Conservation (phyloP, 2,329 filamentous ascomycete species). For the Xylariaceae sp. region DNA sequence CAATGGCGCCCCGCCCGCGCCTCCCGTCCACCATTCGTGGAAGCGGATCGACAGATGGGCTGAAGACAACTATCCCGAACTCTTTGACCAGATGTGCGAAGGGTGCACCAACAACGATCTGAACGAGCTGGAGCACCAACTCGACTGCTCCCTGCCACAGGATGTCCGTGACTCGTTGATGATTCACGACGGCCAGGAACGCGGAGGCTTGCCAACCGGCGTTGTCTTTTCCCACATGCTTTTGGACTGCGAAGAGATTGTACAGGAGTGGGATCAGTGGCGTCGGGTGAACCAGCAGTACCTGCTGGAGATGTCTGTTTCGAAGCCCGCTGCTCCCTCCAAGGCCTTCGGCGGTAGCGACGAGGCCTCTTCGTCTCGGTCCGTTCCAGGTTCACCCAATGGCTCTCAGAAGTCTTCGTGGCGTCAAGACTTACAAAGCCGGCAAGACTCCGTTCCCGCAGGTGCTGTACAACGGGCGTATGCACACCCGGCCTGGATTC, state of each 20-base stretch:
- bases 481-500: constrained; percentile 92
- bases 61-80: constrained; percentile 91
- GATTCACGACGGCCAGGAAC: constrained; percentile 94
- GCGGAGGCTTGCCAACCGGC: constrained; percentile 83
- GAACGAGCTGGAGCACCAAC: constrained; percentile 92
- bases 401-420: constrained; percentile 61
- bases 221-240: constrained; percentile 94
- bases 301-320: constrained; percentile 57
- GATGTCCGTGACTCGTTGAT: constrained; percentile 90
- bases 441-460: constrained; percentile 83
- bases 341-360: constrained; percentile 67
- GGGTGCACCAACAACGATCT: constrained; percentile 90
- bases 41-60: constrained; percentile 89
- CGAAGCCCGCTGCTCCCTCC: constrained; percentile 60
- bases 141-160: constrained; percentile 89
- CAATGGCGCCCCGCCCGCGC: constrained; percentile 84
- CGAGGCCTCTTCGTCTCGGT: constrained; percentile 66
- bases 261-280: constrained; percentile 98
- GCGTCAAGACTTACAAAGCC: constrained; percentile 78
- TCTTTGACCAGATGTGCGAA: constrained; percentile 89
- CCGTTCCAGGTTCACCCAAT: constrained; percentile 45
- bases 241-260: constrained; percentile 95
- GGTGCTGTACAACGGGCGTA: constrained; percentile 89
- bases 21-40: constrained; percentile 87
- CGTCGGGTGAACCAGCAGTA: constrained; percentile 88